These are phyloP conservation scores for Trichoderma sp. DNA, from an alignment of 2,329 filamentous ascomycete species.

Conservation along the genomic window DNA sequence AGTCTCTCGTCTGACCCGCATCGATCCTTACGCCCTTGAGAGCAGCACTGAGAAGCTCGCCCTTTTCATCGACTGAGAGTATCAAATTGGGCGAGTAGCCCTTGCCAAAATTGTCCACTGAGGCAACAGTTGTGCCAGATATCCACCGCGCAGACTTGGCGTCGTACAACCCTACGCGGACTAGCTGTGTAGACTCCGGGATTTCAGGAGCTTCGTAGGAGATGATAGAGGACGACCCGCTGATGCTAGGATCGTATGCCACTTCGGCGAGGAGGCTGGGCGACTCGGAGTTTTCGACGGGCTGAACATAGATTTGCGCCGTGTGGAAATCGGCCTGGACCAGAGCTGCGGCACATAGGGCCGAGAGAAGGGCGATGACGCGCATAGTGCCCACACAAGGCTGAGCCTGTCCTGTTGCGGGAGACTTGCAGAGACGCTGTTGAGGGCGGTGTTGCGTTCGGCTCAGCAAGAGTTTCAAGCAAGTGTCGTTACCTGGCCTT, in stretches of 20 bases:
- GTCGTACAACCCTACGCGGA: slow-evolving; percentile 60
- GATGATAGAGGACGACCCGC: slow-evolving; percentile 45
- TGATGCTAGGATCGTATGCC: slow-evolving; percentile 49
- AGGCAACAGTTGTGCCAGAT: slow-evolving; percentile 55
- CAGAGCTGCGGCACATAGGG: slow-evolving; percentile 43
- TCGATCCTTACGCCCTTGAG: slow-evolving; percentile 59
- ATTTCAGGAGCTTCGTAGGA: slow-evolving; percentile 58
- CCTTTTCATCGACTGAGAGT: slow-evolving; percentile 48
- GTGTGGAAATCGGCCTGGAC: slow-evolving; percentile 43
- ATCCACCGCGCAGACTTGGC: slow-evolving; percentile 46
- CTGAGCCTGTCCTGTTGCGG: neutral
- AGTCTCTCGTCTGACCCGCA: slow-evolving; percentile 63
- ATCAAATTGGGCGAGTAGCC: slow-evolving; percentile 59
- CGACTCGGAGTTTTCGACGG: slow-evolving; percentile 40
- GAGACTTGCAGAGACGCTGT: neutral
- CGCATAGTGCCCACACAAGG: slow-evolving; percentile 38
- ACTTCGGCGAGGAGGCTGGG: slow-evolving; percentile 54
- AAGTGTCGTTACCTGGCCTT: slow-evolving; percentile 3
- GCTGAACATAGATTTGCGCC: slow-evolving; percentile 55
- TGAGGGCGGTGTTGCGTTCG: neutral
- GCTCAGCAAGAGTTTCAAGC: neutral
- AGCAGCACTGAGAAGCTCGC: slow-evolving; percentile 49
- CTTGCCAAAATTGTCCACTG: slow-evolving; percentile 57
- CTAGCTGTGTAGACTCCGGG: slow-evolving; percentile 43
- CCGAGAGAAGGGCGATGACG: slow-evolving; percentile 39